Base-by-base conservation (phyloP, 306 rosid species). In the Prunus davidiana region DNA sequence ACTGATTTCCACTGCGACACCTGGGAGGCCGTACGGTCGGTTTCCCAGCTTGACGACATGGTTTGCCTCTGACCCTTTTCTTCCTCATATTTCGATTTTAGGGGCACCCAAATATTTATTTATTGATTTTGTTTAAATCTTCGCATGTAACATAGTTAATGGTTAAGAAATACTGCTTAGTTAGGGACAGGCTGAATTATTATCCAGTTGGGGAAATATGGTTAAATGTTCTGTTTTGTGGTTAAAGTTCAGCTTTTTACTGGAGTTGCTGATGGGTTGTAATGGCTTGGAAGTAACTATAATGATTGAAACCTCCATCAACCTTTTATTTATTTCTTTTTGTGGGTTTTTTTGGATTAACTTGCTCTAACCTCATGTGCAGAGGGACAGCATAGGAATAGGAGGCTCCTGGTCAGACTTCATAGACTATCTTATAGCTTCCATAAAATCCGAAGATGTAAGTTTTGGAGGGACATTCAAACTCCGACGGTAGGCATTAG, bases 21-120 rank as follows among this genome's bases (percentile, higher is more conserved):
- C 41, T 94, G 91, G 95, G 96, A 89, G 82, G 85, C 93, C 79
- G 64, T 16, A 22, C 89, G 78, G 41, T 92, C 98, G 5, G 82
- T 83, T 74, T 55, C 85, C 55, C 85, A 80, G 77, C 96, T 94
- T 3, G 92, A 94, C 69, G 96, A 90, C 72, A 84, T 94, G 89
- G 97, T 93, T 1, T 72, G 27, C 22, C 67, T 28, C 55, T 38
- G 43, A 30, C 12, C 76, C 47, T 69, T 75, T 64, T 4, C 12
- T 67, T 55, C 50, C 43, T 6, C 43, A 38, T 38, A 38, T 38
- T 38, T 38, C 43, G 43, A 38, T 38, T 38, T 38, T 38, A 6
- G 43, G 7, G 43, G 43, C 43, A 38, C 64, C 16, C 47, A n/a
- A 55, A 55, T 7, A 55, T 55, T 8, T n/a, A 55, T 55, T 55